A percentile compares a stretch with the other conserved stretches of the same genome.
Conservation (phyloP, 1,284 basidiomycete species). For the Cyathus pygmaeus region DNA sequence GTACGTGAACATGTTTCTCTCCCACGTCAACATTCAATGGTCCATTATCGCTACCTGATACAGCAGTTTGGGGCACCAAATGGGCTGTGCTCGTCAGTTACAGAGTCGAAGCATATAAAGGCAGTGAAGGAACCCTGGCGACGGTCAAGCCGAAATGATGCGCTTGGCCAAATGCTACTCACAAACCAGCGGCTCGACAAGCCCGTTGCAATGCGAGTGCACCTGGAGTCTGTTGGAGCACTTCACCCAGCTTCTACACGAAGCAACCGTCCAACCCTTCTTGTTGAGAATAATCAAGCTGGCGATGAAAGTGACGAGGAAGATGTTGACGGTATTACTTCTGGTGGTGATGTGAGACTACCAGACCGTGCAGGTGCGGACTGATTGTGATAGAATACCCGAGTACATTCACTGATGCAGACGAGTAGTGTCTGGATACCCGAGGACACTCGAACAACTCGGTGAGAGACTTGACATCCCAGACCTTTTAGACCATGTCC, state of each 20-base stretch:
- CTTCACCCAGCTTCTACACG: neutral
- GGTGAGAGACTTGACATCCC: neutral
- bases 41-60: constrained; percentile 23
- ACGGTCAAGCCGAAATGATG: constrained; percentile 1
- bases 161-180: neutral
- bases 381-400: too few relatives aligned
- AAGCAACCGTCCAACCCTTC: too few relatives aligned
- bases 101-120: constrained; percentile 30
- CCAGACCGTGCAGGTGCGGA: too few relatives aligned
- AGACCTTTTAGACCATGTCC: neutral
- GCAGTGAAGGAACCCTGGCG: constrained; percentile 42
- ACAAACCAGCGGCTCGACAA: neutral
- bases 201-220: neutral
- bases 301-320: too few relatives aligned
- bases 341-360: too few relatives aligned
- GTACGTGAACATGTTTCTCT: constrained; percentile 1
- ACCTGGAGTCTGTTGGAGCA: neutral
- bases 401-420: too few relatives aligned
- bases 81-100: constrained; percentile 32
- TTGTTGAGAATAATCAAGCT: too few relatives aligned
- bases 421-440: neutral
- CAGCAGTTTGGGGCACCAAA: constrained; percentile 27
- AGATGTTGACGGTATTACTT: too few relatives aligned
- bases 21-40: constrained; percentile 18
- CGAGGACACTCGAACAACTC: neutral